Conservation (phyloP, 352 stramenopile species). For the Halophytophthora batemanensis region DNA sequence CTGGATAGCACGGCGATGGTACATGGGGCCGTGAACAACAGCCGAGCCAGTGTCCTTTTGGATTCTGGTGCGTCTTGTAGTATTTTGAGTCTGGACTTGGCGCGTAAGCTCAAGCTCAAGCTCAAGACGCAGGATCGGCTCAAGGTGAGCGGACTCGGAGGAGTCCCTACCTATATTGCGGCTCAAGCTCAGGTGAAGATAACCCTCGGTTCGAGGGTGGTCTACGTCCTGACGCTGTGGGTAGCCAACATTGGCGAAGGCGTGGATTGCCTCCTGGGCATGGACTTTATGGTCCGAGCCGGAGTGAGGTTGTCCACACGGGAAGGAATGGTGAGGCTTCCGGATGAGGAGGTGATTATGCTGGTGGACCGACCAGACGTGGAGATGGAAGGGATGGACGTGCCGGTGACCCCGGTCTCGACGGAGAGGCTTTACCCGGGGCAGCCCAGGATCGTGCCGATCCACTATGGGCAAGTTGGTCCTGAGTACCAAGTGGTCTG, state of each 20-base stretch:
- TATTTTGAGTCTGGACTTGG: constrained; percentile 26
- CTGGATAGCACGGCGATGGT: constrained; percentile 2
- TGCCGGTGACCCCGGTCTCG: no score
- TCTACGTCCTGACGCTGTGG: constrained; percentile 24
- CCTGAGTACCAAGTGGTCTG: no score
- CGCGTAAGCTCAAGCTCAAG: constrained; percentile 20
- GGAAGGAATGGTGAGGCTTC: constrained; percentile 2
- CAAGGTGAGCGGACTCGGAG: constrained; percentile 5
- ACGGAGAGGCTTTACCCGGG: no score
- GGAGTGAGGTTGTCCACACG: constrained; percentile 1
- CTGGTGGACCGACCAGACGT: background rate
- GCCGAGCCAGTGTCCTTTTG: constrained; percentile 9
- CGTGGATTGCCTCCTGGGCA: constrained; percentile 17
- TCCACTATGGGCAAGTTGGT: no score
- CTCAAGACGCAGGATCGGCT: background rate
- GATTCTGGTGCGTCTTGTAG: constrained; percentile 22
- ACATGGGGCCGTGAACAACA: constrained; percentile 15
- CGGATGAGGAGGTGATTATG: constrained; percentile 3
- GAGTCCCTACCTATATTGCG: constrained; percentile 14
- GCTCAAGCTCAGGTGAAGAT: constrained; percentile 13
- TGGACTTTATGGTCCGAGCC: constrained; percentile 14
- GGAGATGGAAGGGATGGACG: no score
- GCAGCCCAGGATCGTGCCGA: no score
- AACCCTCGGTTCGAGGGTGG: constrained; percentile 16
- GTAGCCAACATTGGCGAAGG: constrained; percentile 21